A percentile compares a stretch with the other conserved stretches of the same genome.
Evolutionary conservation across 805 yeast genomes (phyloP).

Genomic region (Metschnikowia gruessii): DNA sequence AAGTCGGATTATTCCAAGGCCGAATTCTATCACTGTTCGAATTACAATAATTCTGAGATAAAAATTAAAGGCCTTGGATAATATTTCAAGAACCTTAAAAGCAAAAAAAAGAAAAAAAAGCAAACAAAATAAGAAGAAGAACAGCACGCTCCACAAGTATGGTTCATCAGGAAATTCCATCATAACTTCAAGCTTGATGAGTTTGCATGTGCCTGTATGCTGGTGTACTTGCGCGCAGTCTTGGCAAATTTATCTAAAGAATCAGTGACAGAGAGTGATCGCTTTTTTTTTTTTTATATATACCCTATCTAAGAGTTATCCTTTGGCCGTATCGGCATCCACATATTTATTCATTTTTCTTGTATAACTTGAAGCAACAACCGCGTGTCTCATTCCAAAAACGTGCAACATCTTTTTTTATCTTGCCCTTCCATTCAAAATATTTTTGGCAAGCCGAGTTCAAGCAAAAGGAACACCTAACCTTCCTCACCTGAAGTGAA

Average conservation of each 20-base stretch:
- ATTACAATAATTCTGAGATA: neutral
- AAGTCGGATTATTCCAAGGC: neutral
- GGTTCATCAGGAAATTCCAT: neutral
- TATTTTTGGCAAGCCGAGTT: neutral
- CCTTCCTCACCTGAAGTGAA: neutral
- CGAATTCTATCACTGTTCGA: neutral
- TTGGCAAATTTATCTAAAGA: slow-evolving; percentile 19
- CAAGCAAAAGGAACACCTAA: neutral
- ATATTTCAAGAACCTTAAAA: too few species aligned
- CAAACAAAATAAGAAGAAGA: too few species aligned
- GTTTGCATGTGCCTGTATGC: slow-evolving; percentile 3
- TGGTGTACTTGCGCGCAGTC: slow-evolving; percentile 4
- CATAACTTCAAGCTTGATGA: neutral
- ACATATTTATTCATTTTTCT: neutral
- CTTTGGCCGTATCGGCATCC: slow-evolving; percentile 3
- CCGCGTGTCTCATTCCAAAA: neutral
- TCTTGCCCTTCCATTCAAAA: neutral
- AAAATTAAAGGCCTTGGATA: too few species aligned
- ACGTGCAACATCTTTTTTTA: neutral
- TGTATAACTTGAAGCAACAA: neutral
- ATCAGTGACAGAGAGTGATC: slow-evolving; percentile 16
- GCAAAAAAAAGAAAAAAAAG: neutral
- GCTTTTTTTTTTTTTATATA: slow-evolving; percentile 6
- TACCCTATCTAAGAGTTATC: neutral
- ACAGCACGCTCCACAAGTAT: too few species aligned